phyloP scores from a whole-genome alignment of 2,329 filamentous ascomycete species.

The Microdochium bolleyi region DNA sequence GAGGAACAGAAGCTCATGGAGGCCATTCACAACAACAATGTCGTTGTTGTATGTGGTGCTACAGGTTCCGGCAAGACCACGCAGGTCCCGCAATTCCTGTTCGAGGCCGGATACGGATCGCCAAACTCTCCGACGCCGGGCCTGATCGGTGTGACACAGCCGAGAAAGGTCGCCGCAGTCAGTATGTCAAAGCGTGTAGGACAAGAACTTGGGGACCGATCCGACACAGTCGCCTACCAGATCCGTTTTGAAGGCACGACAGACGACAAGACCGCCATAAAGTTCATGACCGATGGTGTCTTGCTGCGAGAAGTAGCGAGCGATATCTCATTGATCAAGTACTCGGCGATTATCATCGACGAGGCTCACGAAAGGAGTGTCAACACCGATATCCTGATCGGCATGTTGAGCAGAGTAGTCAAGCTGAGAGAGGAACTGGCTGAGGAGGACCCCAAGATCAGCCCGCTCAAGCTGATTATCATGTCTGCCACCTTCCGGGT shows the following conservation, averaged over 20 bases:
- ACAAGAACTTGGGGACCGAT: conserved; percentile 72
- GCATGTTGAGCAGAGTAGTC: conserved; percentile 90
- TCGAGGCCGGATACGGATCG: conserved; percentile 85
- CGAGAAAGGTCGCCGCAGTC: conserved; percentile 86
- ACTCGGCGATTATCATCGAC: conserved; percentile 90
- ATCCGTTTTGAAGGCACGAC: conserved; percentile 90
- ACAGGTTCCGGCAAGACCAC: conserved; percentile 98
- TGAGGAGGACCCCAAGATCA: conserved; percentile 60
- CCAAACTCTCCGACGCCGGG: conserved; percentile 72
- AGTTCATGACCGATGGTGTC: conserved; percentile 99
- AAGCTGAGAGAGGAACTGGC: conserved; percentile 71
- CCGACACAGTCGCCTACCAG: conserved; percentile 78
- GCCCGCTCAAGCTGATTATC: conserved; percentile 86
- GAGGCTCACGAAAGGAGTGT: conserved; percentile 96
- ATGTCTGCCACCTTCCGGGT: conserved; percentile 96
- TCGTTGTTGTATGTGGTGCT: conserved; percentile 86
- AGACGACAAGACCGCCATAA: conserved; percentile 75
- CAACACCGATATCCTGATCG: conserved; percentile 97
- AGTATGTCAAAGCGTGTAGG: conserved; percentile 93
- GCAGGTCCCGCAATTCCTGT: conserved; percentile 92
- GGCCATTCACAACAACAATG: conserved; percentile 83
- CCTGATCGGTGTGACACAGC: conserved; percentile 92
- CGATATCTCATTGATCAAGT: conserved; percentile 81
- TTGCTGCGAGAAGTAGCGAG: conserved; percentile 83
- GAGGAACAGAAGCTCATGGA: conserved; percentile 99